phyloP scores from a whole-genome alignment of 306 rosid genomes.

The Quillaja saponaria region DNA sequence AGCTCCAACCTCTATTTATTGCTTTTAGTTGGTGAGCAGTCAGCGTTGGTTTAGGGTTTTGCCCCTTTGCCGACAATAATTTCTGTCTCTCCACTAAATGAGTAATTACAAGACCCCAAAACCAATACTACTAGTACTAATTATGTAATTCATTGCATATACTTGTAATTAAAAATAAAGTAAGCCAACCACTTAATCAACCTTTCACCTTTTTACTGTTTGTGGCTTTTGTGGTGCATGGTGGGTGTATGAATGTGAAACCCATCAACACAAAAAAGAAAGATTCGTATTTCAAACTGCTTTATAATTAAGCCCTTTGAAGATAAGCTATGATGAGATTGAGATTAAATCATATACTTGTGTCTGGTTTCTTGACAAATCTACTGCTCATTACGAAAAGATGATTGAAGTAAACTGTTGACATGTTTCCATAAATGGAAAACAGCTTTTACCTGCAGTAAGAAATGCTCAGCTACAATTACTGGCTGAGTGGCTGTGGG shows the following conservation, averaged over 20 bases:
- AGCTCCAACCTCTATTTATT: slow-evolving; percentile 27
- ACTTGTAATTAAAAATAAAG: slow-evolving; percentile 17
- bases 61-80: slow-evolving; percentile 59
- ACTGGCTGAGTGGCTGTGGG: too few species aligned
- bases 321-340: slow-evolving; percentile 41
- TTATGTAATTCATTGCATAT: too few species aligned
- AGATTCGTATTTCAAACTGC: slow-evolving; percentile 38
- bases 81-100: slow-evolving; percentile 54
- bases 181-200: slow-evolving; percentile 37
- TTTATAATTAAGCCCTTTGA: slow-evolving; percentile 22
- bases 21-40: slow-evolving; percentile 56
- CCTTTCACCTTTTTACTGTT: slow-evolving; percentile 47
- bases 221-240: slow-evolving; percentile 30
- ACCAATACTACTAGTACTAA: too few species aligned
- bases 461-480: slow-evolving; percentile 36
- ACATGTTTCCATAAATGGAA: slow-evolving; percentile 56
- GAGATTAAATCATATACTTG: slow-evolving; percentile 30
- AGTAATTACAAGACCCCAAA: slow-evolving; percentile 41
- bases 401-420: slow-evolving; percentile 25
- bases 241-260: slow-evolving; percentile 37
- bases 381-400: slow-evolving; percentile 13
- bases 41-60: slow-evolving; percentile 36
- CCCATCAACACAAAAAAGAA: slow-evolving; percentile 29
- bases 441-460: slow-evolving; percentile 44
- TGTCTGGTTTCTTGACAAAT: slow-evolving; percentile 10